Base-by-base conservation (phyloP, 2,329 filamentous ascomycete genomes). In the Fusarium tupiense region DNA sequence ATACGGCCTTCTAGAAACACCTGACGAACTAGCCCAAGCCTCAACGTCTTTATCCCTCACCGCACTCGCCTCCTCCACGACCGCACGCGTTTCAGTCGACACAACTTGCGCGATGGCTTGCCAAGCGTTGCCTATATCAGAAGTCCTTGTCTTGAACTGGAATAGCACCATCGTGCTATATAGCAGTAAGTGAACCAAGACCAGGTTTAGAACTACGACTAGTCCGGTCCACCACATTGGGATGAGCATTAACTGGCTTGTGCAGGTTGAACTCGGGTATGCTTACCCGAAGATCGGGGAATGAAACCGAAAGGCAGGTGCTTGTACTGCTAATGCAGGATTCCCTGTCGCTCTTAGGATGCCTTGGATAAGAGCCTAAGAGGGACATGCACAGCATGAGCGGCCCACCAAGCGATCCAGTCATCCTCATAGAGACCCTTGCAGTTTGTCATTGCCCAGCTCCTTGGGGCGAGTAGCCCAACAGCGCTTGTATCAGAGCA, bases 111-210 rank as follows among this genome's bases (percentile, higher is more conserved):
- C 52, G 5, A 71, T 35, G 3, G 63, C 62, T 5, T 75, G 69
- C 69, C 72, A 75, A 8, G 62, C 47, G 17, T 73, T 61, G 5
- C 62, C 72, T 0, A 75, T 20, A 11, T n/a, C 12, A 4, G 72
- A 67, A 33, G 57, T 41, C 6, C 24, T n/a, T 3, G 62, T 75
- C 5, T 33, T 54, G 1, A 26, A 7, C 1, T 57, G 44, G 31
- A 75, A 75, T 1, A 73, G 41, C 1, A 26, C n/a, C 49, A 67
- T 38, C 0, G 46, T 61, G 5, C 26, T 13, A 9, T 26, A 19
- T 0, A 73, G 26, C 0, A 46, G 12, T 19, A 75, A 47, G 35
- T 70, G 60, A 3, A 40, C 4, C 11, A 38, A 19, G 3, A 50
- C 26, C 3, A 74, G 33, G 3, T 20, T 19, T 8, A 71, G 20